Percentiles rank a stretch among this genome's conserved stretches.
Evolutionary conservation across 768 basidiomycete genomes (phyloP).

Genomic region (Kwoniella sp.): DNA sequence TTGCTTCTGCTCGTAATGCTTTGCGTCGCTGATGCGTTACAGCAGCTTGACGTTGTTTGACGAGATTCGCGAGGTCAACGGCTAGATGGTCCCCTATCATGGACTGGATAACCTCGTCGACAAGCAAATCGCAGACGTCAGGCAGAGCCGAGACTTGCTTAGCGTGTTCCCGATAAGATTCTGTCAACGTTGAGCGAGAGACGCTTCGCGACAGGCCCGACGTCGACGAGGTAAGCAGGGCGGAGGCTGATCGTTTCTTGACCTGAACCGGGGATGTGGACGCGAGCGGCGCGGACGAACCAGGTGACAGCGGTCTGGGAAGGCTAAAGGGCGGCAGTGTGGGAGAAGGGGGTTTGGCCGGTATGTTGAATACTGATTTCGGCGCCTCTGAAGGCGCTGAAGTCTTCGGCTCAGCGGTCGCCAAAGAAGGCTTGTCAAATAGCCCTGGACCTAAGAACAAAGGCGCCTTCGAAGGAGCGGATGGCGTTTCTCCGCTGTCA

Average conservation of each 20-base stretch:
- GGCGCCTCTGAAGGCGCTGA: too few relatives aligned
- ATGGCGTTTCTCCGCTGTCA: background rate
- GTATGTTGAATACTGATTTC: too few relatives aligned
- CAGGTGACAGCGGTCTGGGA: constrained; percentile 3
- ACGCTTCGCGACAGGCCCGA: constrained; percentile 2
- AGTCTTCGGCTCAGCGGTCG: too few relatives aligned
- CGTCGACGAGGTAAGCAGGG: constrained; percentile 3
- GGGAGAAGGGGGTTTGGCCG: background rate
- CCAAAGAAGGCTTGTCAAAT: too few relatives aligned
- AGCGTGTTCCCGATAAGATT: background rate
- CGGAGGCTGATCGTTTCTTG: background rate
- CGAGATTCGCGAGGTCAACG: constrained; percentile 8
- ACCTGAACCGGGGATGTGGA: background rate
- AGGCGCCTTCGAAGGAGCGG: constrained; percentile 8
- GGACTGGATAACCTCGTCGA: constrained; percentile 20
- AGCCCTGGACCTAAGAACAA: constrained; percentile 2
- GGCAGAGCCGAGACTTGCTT: constrained; percentile 3
- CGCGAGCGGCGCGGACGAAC: background rate
- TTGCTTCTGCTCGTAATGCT: constrained; percentile 11
- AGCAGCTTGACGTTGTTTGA: constrained; percentile 27
- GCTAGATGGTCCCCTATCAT: constrained; percentile 15
- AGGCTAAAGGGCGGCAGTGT: constrained; percentile 12
- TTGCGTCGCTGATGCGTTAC: constrained; percentile 12
- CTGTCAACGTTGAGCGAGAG: background rate
- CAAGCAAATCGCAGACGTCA: constrained; percentile 9